Evolutionary conservation across 805 yeast species (phyloP), one percentile per base, ranked within the genome.

Genomic region (Sugiyamaella floridensis): DNA sequence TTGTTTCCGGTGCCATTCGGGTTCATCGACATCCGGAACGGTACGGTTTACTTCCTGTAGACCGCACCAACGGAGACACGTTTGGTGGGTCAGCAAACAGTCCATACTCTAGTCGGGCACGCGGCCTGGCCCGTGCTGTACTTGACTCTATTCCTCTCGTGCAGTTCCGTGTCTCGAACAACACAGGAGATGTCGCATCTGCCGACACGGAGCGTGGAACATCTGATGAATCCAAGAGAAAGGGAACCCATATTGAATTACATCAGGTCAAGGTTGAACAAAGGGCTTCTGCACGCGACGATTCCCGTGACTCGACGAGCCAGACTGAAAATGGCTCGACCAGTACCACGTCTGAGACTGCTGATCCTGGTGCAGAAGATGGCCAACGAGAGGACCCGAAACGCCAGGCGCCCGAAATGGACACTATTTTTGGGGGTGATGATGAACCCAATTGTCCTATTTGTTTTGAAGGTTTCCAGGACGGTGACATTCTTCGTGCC

Each of bases 391-490:
- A 43, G 10, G 47, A 12, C 12, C 18, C 29, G n/a, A 16, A n/a
- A 29, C 37, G 10, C 37, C n/a, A 3, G n/a, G n/a, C 12, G 37
- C 8, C 12, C 10, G 37, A 32, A 11, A 32, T 32, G 37, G 37
- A 32, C 37, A 32, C 37, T 10, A 40, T 54, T 86, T 4, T 43
- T 12, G 40, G 37, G 9, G 37, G 37, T 2, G 47, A 45, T 15
- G 55, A 53, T 8, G 58, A 58, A 15, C 46, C 52, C 12, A 65
- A 75, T 1, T 87, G 96, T 73, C 89, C 93, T 11, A 86, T 87
- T 56, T 87, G 96, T 67, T 76, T 87, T 49, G 95, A 87, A 44
- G 68, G 71, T 8, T 77, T 84, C 53, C 81, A 79, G 54, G 76
- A 77, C 46, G 83, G 80, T 10, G 92, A 86, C 47, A 61, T 66